Evolutionary conservation across 352 stramenopile species (phyloP).

Genomic region (Blastocystis sp.): DNA sequence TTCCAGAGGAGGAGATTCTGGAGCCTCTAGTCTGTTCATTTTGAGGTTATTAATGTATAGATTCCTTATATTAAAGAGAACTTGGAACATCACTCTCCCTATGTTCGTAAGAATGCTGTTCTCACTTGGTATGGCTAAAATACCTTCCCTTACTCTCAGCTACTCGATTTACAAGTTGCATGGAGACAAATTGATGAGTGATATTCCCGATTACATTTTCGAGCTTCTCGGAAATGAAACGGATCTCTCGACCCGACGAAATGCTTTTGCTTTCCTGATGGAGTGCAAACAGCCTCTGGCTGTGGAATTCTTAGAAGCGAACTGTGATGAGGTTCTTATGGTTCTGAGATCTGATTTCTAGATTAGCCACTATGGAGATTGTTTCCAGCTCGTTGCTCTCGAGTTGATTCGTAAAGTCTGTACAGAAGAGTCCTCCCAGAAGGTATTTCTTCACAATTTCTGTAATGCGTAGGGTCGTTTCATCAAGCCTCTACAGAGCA

Average conservation of each 20-base stretch:
- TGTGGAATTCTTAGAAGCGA: constrained; percentile 80
- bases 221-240: constrained; percentile 85
- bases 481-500: constrained; percentile 91
- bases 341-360: constrained; percentile 66
- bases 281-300: constrained; percentile 90
- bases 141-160: constrained; percentile 76
- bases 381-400: constrained; percentile 95
- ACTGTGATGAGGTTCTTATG: constrained; percentile 41
- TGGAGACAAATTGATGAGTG: constrained; percentile 85
- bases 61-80: constrained; percentile 82
- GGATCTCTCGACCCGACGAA: constrained; percentile 84
- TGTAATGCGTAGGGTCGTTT: constrained; percentile 74
- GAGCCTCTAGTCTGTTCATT: constrained; percentile 73
- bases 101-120: constrained; percentile 95
- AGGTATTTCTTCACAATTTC: constrained; percentile 67
- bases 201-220: constrained; percentile 93
- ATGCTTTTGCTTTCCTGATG: constrained; percentile 99
- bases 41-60: background rate
- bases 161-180: constrained; percentile 94
- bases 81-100: constrained; percentile 93
- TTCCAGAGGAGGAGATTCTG: constrained; percentile 92
- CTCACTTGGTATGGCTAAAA: constrained; percentile 28
- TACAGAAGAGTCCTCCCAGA: constrained; percentile 90
- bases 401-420: constrained; percentile 96
- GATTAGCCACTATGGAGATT: constrained; percentile 85